Percentiles rank a stretch among this genome's conserved stretches.
Conservation (phyloP, 805 yeast species). For the Saccharomycopsis sp. region DNA sequence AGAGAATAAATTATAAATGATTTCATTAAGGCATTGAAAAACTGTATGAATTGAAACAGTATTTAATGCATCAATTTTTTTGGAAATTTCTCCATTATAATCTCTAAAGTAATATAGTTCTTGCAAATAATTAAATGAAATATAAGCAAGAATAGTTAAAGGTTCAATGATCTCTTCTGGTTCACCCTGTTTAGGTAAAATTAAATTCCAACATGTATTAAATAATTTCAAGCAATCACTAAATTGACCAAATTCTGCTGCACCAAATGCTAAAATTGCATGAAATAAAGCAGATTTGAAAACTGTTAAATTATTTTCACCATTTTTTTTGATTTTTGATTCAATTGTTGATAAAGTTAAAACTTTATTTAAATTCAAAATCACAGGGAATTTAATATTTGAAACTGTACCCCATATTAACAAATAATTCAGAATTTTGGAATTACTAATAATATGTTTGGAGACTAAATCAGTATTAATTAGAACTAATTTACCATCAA, state of each 20-base stretch:
- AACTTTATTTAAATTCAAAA: conserved; percentile 16
- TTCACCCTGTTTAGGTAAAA: conserved; percentile 23
- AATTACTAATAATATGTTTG: conserved; percentile 7
- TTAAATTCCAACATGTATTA: conserved; percentile 34
- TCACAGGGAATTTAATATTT: conserved; percentile 18
- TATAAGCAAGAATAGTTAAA: conserved; percentile 33
- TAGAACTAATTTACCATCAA: conserved; percentile 7
- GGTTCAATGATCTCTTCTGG: conserved; percentile 33
- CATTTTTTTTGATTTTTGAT: background rate
- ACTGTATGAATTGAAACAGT: conserved; percentile 36
- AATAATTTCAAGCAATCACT: conserved; percentile 29
- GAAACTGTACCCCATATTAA: conserved; percentile 19
- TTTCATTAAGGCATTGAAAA: conserved; percentile 39
- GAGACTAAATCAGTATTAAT: background rate
- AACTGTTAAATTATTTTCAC: background rate
- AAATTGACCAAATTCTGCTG: conserved; percentile 27
- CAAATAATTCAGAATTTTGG: conserved; percentile 17
- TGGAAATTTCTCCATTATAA: background rate
- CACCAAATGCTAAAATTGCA: conserved; percentile 37
- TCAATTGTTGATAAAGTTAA: conserved; percentile 8
- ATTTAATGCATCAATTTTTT: background rate
- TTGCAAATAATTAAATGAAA: conserved; percentile 32
- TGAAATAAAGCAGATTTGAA: conserved; percentile 32
- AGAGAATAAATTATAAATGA: conserved; percentile 32
- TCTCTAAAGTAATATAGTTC: conserved; percentile 15